These are phyloP conservation scores for Suhomyces wounanorum DNA, from an alignment of 1,139 yeast genomes.

Conservation along the genomic window DNA sequence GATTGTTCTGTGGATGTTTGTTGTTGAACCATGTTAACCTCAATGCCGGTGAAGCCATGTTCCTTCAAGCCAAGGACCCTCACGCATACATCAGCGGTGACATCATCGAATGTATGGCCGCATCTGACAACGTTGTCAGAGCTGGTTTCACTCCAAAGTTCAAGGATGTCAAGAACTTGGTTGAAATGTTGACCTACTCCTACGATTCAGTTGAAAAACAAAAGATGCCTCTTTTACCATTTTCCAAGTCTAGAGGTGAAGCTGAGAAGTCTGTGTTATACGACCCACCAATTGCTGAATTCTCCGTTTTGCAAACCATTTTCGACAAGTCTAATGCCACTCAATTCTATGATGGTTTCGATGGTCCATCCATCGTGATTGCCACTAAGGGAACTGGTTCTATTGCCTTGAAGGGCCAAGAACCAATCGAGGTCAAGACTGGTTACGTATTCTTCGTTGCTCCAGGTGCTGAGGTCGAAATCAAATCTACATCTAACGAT, in stretches of 20 bases:
- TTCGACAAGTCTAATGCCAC: conserved; percentile 49
- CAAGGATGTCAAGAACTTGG: conserved; percentile 89
- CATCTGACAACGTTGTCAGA: conserved; percentile 95
- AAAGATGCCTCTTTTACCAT: conserved; percentile 73
- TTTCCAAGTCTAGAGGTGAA: conserved; percentile 66
- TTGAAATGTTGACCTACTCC: conserved; percentile 85
- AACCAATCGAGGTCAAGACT: conserved; percentile 47
- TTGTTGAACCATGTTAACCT: conserved; percentile 84
- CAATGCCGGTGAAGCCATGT: conserved; percentile 94
- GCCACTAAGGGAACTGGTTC: conserved; percentile 79
- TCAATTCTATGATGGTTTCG: conserved; percentile 55
- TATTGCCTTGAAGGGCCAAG: conserved; percentile 48
- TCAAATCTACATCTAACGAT: conserved; percentile 53
- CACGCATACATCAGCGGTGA: conserved; percentile 97
- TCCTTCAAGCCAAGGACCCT: conserved; percentile 94
- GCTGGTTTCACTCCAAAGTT: conserved; percentile 99
- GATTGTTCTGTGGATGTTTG: conserved; percentile 93
- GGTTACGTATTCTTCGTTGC: conserved; percentile 88
- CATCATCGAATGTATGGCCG: conserved; percentile 99
- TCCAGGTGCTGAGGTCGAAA: conserved; percentile 66
- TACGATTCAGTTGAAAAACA: conserved; percentile 90
- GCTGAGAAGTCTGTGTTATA: conserved; percentile 64
- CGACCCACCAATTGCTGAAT: conserved; percentile 97
- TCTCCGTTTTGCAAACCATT: conserved; percentile 80
- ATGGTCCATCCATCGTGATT: conserved; percentile 88